Evolutionary conservation across 2,329 filamentous ascomycete genomes (phyloP).

Genomic region (Herpomyces periplanetae): DNA sequence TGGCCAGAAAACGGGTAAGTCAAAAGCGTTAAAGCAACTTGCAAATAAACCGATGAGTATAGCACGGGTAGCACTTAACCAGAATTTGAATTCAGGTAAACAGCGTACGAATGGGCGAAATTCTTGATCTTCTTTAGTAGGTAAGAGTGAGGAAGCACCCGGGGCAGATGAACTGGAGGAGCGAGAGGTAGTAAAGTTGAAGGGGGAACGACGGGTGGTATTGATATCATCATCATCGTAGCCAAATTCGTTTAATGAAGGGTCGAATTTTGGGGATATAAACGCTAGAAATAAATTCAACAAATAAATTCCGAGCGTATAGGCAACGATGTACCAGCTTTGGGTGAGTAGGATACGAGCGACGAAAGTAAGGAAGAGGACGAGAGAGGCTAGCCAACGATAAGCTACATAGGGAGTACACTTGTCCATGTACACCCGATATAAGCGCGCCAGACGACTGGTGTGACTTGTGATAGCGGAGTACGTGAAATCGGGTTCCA

Average conservation of each 20-base stretch:
- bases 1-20: constrained; percentile 95
- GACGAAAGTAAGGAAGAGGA: constrained; percentile 39
- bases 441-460: no score
- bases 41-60: constrained; percentile 45
- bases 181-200: no score
- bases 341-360: constrained; percentile 60
- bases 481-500: constrained; percentile 3
- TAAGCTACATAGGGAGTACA: constrained; percentile 62
- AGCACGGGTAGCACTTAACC: constrained; percentile 73
- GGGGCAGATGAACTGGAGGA: constrained; percentile 30
- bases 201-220: no score
- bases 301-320: constrained; percentile 90
- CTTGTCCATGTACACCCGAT: constrained; percentile 73
- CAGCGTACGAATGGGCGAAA: constrained; percentile 88
- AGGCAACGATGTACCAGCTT: constrained; percentile 97
- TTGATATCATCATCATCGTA: no score
- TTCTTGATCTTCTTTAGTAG: constrained; percentile 84
- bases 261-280: constrained; percentile 91
- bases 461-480: no score
- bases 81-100: constrained; percentile 97
- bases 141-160: no score
- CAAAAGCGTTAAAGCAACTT: constrained; percentile 74
- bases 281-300: constrained; percentile 97
- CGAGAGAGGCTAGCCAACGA: constrained; percentile 53
- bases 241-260: constrained; percentile 76